A percentile compares a stretch with the other conserved stretches of the same genome.
phyloP scores from a whole-genome alignment of 2,329 filamentous ascomycete genomes.

The Triangularia verruculosa region DNA sequence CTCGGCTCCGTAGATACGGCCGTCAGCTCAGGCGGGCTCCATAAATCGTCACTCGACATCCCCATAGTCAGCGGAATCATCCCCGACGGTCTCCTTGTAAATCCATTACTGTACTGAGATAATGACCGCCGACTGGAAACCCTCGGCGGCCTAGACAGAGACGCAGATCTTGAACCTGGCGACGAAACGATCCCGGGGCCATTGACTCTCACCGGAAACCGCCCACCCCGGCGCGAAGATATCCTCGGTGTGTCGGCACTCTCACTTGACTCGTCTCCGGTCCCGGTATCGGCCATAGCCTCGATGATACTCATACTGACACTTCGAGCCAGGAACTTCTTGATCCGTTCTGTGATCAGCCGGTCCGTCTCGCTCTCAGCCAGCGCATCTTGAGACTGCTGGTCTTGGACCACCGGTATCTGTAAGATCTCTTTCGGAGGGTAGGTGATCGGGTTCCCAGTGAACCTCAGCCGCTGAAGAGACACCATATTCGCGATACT shows the following conservation, averaged over 20 bases:
- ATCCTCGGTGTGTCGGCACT: constrained; percentile 73
- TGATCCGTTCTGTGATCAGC: constrained; percentile 57
- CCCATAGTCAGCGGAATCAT: constrained; percentile 68
- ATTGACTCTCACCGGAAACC: constrained; percentile 63
- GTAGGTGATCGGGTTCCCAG: constrained; percentile 79
- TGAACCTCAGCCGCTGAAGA: constrained; percentile 80
- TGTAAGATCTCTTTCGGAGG: constrained; percentile 69
- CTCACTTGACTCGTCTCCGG: constrained; percentile 64
- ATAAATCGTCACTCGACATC: constrained; percentile 63
- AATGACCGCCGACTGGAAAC: constrained; percentile 71
- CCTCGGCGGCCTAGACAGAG: constrained; percentile 64
- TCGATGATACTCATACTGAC: constrained; percentile 30
- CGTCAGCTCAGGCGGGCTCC: constrained; percentile 59
- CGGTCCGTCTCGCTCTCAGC: constrained; percentile 64
- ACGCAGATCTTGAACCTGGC: constrained; percentile 62
- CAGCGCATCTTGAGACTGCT: constrained; percentile 51
- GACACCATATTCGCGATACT: constrained; percentile 86
- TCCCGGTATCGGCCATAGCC: constrained; percentile 50
- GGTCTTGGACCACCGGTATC: constrained; percentile 49
- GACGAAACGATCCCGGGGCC: constrained; percentile 62
- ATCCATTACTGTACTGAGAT: constrained; percentile 59
- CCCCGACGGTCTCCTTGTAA: constrained; percentile 61
- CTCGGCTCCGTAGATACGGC: constrained; percentile 34
- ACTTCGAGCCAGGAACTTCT: constrained; percentile 52
- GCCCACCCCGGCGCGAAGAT: constrained; percentile 55